phyloP scores from a whole-genome alignment of 768 basidiomycete species.

The Panus rudis region DNA sequence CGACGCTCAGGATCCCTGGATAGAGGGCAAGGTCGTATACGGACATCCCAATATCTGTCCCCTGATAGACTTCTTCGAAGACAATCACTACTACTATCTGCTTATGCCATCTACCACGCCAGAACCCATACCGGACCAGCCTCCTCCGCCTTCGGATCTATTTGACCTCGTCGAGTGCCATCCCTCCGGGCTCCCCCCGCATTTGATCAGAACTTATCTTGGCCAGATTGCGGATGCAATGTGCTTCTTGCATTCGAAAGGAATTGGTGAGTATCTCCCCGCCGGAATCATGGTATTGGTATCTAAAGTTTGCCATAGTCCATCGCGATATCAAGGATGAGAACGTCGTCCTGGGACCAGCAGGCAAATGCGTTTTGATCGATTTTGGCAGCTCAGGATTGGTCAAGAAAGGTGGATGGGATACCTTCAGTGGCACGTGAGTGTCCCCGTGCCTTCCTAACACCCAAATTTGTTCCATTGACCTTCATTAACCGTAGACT shows the following conservation, averaged over 20 bases:
- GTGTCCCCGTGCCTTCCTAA: slow-evolving; percentile 29
- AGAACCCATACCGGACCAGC: slow-evolving; percentile 43
- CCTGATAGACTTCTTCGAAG: slow-evolving; percentile 94
- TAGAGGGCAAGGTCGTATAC: slow-evolving; percentile 62
- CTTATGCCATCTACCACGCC: slow-evolving; percentile 75
- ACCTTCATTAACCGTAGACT: slow-evolving; percentile 38
- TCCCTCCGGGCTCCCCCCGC: slow-evolving; percentile 76
- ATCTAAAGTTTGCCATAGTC: slow-evolving; percentile 37
- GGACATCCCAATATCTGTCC: slow-evolving; percentile 96
- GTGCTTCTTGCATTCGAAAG: slow-evolving; percentile 81
- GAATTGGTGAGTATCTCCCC: slow-evolving; percentile 62
- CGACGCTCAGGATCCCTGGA: slow-evolving; percentile 43
- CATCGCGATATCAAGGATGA: slow-evolving; percentile 99
- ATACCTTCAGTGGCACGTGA: slow-evolving; percentile 89
- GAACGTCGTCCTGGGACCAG: slow-evolving; percentile 79
- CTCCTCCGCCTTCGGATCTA: slow-evolving; percentile 67
- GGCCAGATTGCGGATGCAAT: slow-evolving; percentile 93
- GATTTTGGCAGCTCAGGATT: slow-evolving; percentile 94
- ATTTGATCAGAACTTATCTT: slow-evolving; percentile 73
- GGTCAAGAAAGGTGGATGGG: slow-evolving; percentile 80
- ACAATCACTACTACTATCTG: slow-evolving; percentile 92
- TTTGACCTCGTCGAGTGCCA: slow-evolving; percentile 92
- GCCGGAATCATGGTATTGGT: not conserved
- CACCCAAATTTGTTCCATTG: too few species aligned
- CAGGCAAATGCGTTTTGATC: slow-evolving; percentile 84